These are phyloP conservation scores for Apiotrichum sp. DNA, from an alignment of 1,284 basidiomycete species.

Conservation along the genomic window DNA sequence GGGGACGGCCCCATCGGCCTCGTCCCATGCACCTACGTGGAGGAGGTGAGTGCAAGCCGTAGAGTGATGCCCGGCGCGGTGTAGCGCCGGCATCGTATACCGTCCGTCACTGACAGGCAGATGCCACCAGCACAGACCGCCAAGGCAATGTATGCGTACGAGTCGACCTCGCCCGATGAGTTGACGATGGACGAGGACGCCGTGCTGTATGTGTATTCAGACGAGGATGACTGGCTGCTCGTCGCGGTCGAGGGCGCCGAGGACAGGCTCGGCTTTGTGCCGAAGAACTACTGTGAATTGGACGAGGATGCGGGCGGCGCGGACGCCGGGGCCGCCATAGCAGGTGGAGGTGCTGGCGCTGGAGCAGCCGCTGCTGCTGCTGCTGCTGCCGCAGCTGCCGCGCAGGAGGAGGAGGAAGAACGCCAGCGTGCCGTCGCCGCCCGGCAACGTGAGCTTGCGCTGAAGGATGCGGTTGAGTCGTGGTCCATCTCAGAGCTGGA, in stretches of 20 bases:
- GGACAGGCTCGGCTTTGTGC: conserved; percentile 71
- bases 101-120: conserved; percentile 8
- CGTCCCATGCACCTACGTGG: conserved; percentile 84
- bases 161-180: conserved; percentile 73
- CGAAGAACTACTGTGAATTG: conserved; percentile 68
- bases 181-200: conserved; percentile 75
- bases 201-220: conserved; percentile 64
- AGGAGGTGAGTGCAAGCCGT: conserved; percentile 58
- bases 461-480: conserved; percentile 63
- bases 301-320: not conserved
- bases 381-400: conserved; percentile 36
- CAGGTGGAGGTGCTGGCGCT: not conserved
- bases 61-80: too few relatives aligned
- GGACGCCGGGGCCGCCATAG: conserved; percentile 8
- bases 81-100: not conserved
- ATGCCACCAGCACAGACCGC: conserved; percentile 53
- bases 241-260: conserved; percentile 54
- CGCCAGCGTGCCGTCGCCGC: conserved; percentile 34
- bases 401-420: conserved; percentile 31
- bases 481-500: conserved; percentile 86
- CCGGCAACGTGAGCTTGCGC: conserved; percentile 50
- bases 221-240: conserved; percentile 85
- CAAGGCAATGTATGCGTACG: conserved; percentile 83
- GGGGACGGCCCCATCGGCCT: conserved; percentile 67
- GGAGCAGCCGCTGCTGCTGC: conserved; percentile 24